Percentiles rank a stretch among this genome's conserved stretches.
phyloP scores from a whole-genome alignment of 305 asterid species.

The Rubia tinctorum region DNA sequence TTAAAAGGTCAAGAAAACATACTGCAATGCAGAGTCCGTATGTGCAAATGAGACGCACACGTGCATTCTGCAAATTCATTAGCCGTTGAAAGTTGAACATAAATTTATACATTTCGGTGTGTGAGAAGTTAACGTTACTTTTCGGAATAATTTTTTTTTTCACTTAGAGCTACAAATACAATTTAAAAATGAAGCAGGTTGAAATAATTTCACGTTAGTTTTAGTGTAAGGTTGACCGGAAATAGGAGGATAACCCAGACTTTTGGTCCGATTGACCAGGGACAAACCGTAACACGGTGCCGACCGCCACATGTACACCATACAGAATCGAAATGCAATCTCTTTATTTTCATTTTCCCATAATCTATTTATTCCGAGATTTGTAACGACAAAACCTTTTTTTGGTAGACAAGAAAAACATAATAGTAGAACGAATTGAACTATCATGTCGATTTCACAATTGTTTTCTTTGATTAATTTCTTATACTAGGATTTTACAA shows the following conservation, averaged over 20 bases:
- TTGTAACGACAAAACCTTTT: no score
- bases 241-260: slow-evolving; percentile 21
- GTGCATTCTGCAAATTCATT: slow-evolving; percentile 4
- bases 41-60: neutral
- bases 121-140: neutral
- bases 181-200: neutral
- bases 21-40: neutral
- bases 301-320: no score
- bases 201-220: neutral
- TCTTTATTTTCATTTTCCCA: neutral
- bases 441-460: no score
- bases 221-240: slow-evolving; percentile 7
- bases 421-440: no score
- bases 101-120: neutral
- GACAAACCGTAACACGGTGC: slow-evolving; percentile 24
- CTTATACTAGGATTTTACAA: no score
- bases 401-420: no score
- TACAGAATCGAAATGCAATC: neutral
- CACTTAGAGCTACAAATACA: no score
- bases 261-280: slow-evolving; percentile 38
- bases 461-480: no score
- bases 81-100: slow-evolving; percentile 5
- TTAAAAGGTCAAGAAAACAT: neutral
- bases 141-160: neutral
- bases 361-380: no score